These are phyloP conservation scores for Trichophyton benhamiae DNA, from an alignment of 2,329 filamentous ascomycete genomes.

Conservation along the genomic window DNA sequence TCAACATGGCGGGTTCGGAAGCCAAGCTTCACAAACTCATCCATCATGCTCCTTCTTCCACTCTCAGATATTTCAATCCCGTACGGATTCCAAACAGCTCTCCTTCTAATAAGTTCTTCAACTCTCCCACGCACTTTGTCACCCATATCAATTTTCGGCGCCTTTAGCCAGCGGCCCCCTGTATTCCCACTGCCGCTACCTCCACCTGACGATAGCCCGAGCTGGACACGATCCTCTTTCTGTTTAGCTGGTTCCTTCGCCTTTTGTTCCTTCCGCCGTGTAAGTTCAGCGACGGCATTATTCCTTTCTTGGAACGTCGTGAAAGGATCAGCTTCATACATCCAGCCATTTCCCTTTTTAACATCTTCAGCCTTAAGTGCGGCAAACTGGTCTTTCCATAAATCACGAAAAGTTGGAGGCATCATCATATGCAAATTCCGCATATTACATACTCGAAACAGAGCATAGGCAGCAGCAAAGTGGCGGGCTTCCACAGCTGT, in stretches of 20 bases:
- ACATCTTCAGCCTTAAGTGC: slow-evolving; percentile 69
- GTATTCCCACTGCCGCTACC: slow-evolving; percentile 19
- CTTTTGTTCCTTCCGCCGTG: slow-evolving; percentile 62
- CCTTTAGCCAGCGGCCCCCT: slow-evolving; percentile 52
- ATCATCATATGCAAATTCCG: slow-evolving; percentile 92
- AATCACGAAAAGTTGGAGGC: slow-evolving; percentile 72
- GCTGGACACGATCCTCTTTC: slow-evolving; percentile 45
- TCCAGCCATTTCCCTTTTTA: slow-evolving; percentile 64
- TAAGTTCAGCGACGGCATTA: slow-evolving; percentile 59
- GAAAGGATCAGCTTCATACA: slow-evolving; percentile 95
- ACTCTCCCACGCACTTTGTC: slow-evolving; percentile 64
- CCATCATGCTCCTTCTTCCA: slow-evolving; percentile 50
- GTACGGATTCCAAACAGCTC: slow-evolving; percentile 80
- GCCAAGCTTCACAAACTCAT: slow-evolving; percentile 63
- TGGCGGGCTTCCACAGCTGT: slow-evolving; percentile 84
- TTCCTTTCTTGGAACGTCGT: slow-evolving; percentile 65
- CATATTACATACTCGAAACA: slow-evolving; percentile 89
- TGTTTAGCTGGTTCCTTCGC: slow-evolving; percentile 43
- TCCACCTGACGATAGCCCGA: slow-evolving; percentile 33
- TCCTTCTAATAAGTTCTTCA: slow-evolving; percentile 63
- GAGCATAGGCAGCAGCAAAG: slow-evolving; percentile 79
- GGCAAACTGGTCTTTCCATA: slow-evolving; percentile 84
- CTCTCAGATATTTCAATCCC: slow-evolving; percentile 50
- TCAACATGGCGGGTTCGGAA: slow-evolving; percentile 84
- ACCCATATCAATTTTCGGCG: slow-evolving; percentile 88